Evolutionary conservation across 1,284 basidiomycete species (phyloP), one percentile per base, ranked within the genome.

Genomic region (Ustilago bromivora): DNA sequence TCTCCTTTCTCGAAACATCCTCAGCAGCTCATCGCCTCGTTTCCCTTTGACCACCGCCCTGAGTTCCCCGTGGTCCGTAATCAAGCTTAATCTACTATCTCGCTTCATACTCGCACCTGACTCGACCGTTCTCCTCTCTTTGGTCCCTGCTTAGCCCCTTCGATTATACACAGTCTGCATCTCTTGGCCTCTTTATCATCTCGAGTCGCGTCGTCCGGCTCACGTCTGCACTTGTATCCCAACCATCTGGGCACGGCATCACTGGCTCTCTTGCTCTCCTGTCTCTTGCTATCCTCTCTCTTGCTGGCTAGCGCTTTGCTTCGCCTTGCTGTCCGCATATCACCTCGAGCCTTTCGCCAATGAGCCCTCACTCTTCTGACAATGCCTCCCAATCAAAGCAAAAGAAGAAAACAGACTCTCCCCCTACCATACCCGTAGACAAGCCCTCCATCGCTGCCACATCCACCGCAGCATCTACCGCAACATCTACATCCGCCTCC

Each of bases 291-390:
- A 6, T 19, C 19, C 13, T 46, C 1, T 46, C 13, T 46, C 8
- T 19, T 46, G 43, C n/a, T 46, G 43, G 43, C 43, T 46, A 46
- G 43, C 43, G n/a, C 11, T n/a, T 38, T 13, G 34, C 17, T 38
- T n/a, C 38, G 54, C 11, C 35, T 38, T 11, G 23, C 15, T n/a
- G 12, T 34, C 34, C 10, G 12, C 34, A 35, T 52, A 19, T 66
- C 63, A 36, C 47, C 11, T 38, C 40, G 52, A 53, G 67, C 57
- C 31, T 31, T 36, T 12, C 31, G 49, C 23, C 54, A 60, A 72
- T 72, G 70, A 75, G 63, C 66, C 66, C 62, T 65, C 66, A 66
- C 66, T 74, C 71, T 46, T 32, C 59, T 36, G 62, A 69, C 59
- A 60, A 74, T 69, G 62, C 63, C 34, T 57, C 63, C 40, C 47